These are phyloP conservation scores for Quercus aquifolioides DNA, from an alignment of 306 rosid genomes.

Conservation along the genomic window DNA sequence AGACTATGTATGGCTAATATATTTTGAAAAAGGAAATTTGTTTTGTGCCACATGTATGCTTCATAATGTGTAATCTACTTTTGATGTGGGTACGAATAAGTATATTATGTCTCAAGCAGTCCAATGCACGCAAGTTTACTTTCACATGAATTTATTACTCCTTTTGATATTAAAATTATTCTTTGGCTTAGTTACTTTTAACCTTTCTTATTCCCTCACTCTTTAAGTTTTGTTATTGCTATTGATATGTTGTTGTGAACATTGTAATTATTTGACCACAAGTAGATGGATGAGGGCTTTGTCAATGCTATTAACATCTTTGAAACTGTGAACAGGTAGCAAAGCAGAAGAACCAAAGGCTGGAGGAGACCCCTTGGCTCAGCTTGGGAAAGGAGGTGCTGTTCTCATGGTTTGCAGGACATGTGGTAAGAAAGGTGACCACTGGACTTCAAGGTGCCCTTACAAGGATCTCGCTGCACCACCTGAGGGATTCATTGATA, in stretches of 20 bases:
- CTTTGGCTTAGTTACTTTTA: not conserved
- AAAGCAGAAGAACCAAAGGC: conserved; percentile 71
- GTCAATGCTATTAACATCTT: not conserved
- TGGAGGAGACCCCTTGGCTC: conserved; percentile 56
- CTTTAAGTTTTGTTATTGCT: not conserved
- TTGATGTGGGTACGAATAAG: not conserved
- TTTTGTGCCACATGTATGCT: not conserved
- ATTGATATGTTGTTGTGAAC: not conserved
- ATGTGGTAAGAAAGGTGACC: conserved; percentile 96
- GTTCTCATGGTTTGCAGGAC: conserved; percentile 91
- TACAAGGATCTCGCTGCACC: conserved; percentile 84
- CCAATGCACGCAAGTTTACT: not conserved
- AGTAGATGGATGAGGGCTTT: not conserved
- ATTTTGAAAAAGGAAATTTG: too few species aligned
- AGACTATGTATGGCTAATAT: not conserved
- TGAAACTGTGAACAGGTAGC: conserved; percentile 48
- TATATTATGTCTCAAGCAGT: not conserved
- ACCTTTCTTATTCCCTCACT: not conserved
- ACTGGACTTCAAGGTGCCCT: conserved; percentile 95
- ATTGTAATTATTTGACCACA: not conserved
- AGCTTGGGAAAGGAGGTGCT: conserved; percentile 60
- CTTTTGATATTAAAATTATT: not conserved
- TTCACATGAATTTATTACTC: not conserved
- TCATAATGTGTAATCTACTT: not conserved
- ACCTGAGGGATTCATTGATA: conserved; percentile 54